A percentile compares a stretch with the other conserved stretches of the same genome.
Evolutionary conservation across 257 asterid genomes (phyloP).

Genomic region (Perilla frutescens): DNA sequence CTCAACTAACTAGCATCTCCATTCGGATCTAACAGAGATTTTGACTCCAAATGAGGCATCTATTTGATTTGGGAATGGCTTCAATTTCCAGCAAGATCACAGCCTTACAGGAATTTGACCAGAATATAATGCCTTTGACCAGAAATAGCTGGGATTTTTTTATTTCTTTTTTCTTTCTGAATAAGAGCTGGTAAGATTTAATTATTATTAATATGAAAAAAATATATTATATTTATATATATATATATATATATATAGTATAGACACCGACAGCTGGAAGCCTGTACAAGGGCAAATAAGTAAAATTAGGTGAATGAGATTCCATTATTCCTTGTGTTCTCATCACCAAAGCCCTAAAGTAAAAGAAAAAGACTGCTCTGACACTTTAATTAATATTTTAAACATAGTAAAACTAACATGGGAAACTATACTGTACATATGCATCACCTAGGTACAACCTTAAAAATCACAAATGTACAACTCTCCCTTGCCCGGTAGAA

Average conservation of each 20-base stretch:
- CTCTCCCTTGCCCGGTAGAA: neutral
- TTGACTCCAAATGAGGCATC: constrained; percentile 31
- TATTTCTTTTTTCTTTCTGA: neutral
- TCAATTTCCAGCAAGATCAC: constrained; percentile 41
- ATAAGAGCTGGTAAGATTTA: constrained; percentile 18
- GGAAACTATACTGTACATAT: constrained; percentile 37
- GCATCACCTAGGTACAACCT: constrained; percentile 32
- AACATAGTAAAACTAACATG: constrained; percentile 12
- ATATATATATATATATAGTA: neutral
- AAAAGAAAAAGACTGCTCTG: constrained; percentile 64
- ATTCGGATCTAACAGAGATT: constrained; percentile 26
- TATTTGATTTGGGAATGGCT: constrained; percentile 34
- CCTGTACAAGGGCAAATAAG: constrained; percentile 60
- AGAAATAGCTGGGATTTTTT: neutral
- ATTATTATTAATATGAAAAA: neutral
- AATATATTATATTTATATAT: neutral
- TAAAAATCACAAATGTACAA: constrained; percentile 34
- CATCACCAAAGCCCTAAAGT: constrained; percentile 45
- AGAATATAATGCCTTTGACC: neutral
- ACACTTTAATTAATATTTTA: constrained; percentile 41
- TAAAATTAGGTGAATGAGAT: constrained; percentile 58
- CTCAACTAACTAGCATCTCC: constrained; percentile 5
- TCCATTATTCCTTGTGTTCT: constrained; percentile 64
- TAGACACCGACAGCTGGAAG: constrained; percentile 42
- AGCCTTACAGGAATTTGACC: constrained; percentile 41